These are phyloP conservation scores for Paramyrothecium roridum DNA, from an alignment of 2,329 filamentous ascomycete species.

Conservation along the genomic window DNA sequence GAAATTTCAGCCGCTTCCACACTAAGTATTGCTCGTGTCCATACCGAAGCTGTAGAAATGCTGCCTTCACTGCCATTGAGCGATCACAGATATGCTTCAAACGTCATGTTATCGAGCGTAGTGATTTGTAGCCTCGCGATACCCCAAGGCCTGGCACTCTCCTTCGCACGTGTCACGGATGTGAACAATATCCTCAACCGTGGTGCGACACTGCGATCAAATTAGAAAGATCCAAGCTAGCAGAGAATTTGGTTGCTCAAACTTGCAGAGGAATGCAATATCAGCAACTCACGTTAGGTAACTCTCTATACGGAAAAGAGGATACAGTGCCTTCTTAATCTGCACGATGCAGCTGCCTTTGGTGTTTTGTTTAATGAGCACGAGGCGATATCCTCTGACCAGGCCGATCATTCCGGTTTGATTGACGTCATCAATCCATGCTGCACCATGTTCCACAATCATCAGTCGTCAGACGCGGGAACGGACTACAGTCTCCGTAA, in stretches of 20 bases:
- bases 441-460: slow-evolving; percentile 51
- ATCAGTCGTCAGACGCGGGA: slow-evolving; percentile 24
- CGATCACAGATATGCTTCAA: slow-evolving; percentile 22
- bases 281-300: slow-evolving; percentile 14
- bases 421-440: slow-evolving; percentile 57
- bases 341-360: slow-evolving; percentile 39
- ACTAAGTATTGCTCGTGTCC: slow-evolving; percentile 48
- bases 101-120: slow-evolving; percentile 19
- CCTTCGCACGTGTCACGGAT: slow-evolving; percentile 22
- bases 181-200: slow-evolving; percentile 1
- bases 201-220: slow-evolving; percentile 2
- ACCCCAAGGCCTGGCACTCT: slow-evolving; percentile 23
- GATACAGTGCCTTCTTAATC: slow-evolving; percentile 26
- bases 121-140: slow-evolving; percentile 13
- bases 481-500: slow-evolving; percentile 47
- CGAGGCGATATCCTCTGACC: slow-evolving; percentile 34
- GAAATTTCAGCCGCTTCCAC: slow-evolving; percentile 45
- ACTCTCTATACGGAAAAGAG: slow-evolving; percentile 15
- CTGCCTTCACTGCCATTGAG: slow-evolving; percentile 12
- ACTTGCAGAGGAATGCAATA: too few species aligned
- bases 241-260: too few species aligned
- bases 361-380: slow-evolving; percentile 44
- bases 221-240: background rate
- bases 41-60: slow-evolving; percentile 30
- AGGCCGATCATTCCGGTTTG: slow-evolving; percentile 43